Evolutionary conservation across 2,329 filamentous ascomycete species (phyloP).

Genomic region (Scedosporium apiospermum): DNA sequence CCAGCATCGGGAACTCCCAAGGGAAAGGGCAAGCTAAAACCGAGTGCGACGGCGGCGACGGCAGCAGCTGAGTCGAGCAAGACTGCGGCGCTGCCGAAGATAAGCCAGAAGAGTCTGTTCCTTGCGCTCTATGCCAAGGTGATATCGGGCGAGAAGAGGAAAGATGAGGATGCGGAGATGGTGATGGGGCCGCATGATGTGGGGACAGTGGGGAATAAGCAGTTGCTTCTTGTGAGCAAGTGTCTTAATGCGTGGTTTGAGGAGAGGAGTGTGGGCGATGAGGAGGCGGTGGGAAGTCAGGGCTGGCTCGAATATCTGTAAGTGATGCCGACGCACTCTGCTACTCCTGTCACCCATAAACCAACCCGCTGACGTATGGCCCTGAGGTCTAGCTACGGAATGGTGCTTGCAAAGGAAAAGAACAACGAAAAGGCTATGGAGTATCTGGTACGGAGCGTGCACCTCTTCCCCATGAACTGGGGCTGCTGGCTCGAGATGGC

Average conservation of each 20-base stretch:
- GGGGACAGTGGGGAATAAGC: slow-evolving; percentile 75
- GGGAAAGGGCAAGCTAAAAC: slow-evolving; percentile 52
- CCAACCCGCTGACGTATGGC: no score
- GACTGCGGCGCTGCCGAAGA: slow-evolving; percentile 31
- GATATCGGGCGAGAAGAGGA: slow-evolving; percentile 88
- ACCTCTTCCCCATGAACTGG: slow-evolving; percentile 92
- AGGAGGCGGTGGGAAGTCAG: slow-evolving; percentile 55
- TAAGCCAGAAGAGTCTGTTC: slow-evolving; percentile 90
- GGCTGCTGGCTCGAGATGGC: slow-evolving; percentile 92
- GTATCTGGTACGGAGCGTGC: slow-evolving; percentile 81
- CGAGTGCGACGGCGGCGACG: slow-evolving; percentile 8
- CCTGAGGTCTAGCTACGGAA: slow-evolving; percentile 54
- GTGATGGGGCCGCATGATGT: slow-evolving; percentile 88
- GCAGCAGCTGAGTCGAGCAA: slow-evolving; percentile 9
- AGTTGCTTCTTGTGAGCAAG: slow-evolving; percentile 65
- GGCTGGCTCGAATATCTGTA: slow-evolving; percentile 88
- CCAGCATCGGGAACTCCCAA: slow-evolving; percentile 32
- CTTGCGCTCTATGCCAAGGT: slow-evolving; percentile 87
- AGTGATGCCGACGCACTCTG: slow-evolving; percentile 14
- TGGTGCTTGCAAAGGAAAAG: slow-evolving; percentile 82
- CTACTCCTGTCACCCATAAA: background rate
- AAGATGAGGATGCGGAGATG: slow-evolving; percentile 95
- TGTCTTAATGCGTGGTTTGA: slow-evolving; percentile 75
- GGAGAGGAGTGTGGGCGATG: slow-evolving; percentile 49
- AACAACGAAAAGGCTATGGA: slow-evolving; percentile 78